Evolutionary conservation across 495 filamentous ascomycete genomes (phyloP), one percentile per base, ranked within the genome.

Genomic region (Aspergillus taichungensis): DNA sequence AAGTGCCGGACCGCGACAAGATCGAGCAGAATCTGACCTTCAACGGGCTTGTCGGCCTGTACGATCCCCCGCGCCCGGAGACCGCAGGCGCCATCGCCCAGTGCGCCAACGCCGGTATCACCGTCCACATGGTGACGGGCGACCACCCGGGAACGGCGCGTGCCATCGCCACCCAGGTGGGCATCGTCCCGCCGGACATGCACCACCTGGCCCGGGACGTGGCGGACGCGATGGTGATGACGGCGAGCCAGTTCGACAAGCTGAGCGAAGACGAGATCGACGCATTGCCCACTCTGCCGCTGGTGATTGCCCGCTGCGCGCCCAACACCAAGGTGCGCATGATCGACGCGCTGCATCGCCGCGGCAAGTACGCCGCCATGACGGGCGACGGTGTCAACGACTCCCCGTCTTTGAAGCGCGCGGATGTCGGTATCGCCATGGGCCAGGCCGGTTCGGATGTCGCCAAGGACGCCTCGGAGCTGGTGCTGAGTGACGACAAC

Each of bases 331-430:
- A 87, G 57, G 78, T 88, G 30, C 79, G 84, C 38, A 87, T 89
- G 78, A 83, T 92, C 29, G 79, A 87, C 40, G 82, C 83, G 5
- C 60, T 89, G 43, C 83, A 86, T 46, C 74, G 82, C 35, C 67
- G 82, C 38, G 75, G 76, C 30, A 55, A 64, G 24, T 82, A 85
- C 50, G 82, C 78, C n/a, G 86, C 83, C 29, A 87, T 94, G 75
- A 90, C 87, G n/a, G 87, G 88, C 57, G 87, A 92, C 46, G 87
- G 88, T 46, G 87, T 92, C 43, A 94, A 94, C 57, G 88, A 92
- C 61, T 82, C 84, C 4, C 86, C 87, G 1, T 85, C 85, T 1
- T 67, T 94, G 14, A 87, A 87, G 59, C 75, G 79, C 28, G 84
- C 88, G 12, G 87, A 94, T 61, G 78, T 92, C 31, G 87, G 87